A percentile compares a stretch with the other conserved stretches of the same genome.
Conservation (phyloP, 2,329 filamentous ascomycete genomes). For the Aspergillus felis region DNA sequence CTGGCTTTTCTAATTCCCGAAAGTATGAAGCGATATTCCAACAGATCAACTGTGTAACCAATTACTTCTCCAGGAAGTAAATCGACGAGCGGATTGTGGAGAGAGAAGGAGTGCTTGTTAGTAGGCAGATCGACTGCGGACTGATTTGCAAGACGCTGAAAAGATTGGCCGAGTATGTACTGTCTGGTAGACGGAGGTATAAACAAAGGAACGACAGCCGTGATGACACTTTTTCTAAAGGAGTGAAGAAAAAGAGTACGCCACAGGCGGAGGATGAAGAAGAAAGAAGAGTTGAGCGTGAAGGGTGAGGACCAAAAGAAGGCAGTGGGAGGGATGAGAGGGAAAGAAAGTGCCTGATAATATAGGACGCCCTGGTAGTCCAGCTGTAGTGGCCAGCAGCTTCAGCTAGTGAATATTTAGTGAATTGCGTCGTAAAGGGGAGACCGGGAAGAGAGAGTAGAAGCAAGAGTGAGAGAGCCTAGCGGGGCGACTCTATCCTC, state of each 20-base stretch:
- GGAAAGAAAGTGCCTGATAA: slow-evolving; percentile 13
- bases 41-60: slow-evolving; percentile 31
- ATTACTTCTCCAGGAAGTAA: slow-evolving; percentile 38
- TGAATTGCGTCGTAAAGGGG: slow-evolving; percentile 6
- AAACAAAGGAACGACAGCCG: slow-evolving; percentile 32
- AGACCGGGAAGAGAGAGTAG: background rate
- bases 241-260: slow-evolving; percentile 27
- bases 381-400: slow-evolving; percentile 3
- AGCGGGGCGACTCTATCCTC: slow-evolving; percentile 7
- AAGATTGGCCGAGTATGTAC: slow-evolving; percentile 4
- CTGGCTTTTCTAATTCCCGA: slow-evolving; percentile 7
- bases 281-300: slow-evolving; percentile 8
- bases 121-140: slow-evolving; percentile 35
- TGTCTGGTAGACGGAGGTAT: slow-evolving; percentile 12
- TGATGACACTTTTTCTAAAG: slow-evolving; percentile 26
- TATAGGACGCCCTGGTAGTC: slow-evolving; percentile 14
- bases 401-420: background rate
- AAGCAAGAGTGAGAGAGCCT: too few species aligned
- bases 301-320: slow-evolving; percentile 13
- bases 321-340: slow-evolving; percentile 10
- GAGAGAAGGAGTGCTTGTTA: slow-evolving; percentile 8
- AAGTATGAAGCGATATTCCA: slow-evolving; percentile 10
- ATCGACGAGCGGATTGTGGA: slow-evolving; percentile 9
- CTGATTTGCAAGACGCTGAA: slow-evolving; percentile 4
- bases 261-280: slow-evolving; percentile 17